Evolutionary conservation across 1,139 yeast genomes (phyloP).

Genomic region (Casaregolazyma lundiana): DNA sequence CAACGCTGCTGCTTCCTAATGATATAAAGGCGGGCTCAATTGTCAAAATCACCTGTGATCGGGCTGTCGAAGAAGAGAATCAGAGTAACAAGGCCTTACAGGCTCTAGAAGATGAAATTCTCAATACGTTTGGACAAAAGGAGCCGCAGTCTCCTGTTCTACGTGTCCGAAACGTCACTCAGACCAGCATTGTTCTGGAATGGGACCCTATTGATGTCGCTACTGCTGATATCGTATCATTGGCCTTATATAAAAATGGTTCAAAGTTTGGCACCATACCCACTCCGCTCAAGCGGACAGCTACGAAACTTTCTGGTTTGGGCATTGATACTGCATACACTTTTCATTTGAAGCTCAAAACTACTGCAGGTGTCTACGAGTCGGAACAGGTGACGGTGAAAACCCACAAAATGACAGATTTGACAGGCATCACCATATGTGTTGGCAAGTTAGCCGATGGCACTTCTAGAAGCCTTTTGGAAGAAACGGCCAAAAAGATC

Average conservation of each 20-base stretch:
- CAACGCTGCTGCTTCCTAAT: constrained; percentile 84
- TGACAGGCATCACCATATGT: constrained; percentile 89
- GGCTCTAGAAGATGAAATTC: constrained; percentile 67
- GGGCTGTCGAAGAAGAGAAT: constrained; percentile 65
- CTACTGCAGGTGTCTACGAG: constrained; percentile 80
- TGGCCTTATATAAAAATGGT: constrained; percentile 76
- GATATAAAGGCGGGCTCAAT: constrained; percentile 94
- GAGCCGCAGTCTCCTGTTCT: constrained; percentile 73
- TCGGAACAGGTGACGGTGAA: constrained; percentile 66
- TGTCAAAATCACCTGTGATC: constrained; percentile 77
- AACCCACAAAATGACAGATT: constrained; percentile 95
- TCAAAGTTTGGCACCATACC: constrained; percentile 81
- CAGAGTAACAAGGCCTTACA: constrained; percentile 57
- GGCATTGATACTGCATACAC: constrained; percentile 80
- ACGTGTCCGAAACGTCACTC: constrained; percentile 73
- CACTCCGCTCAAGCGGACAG: constrained; percentile 70
- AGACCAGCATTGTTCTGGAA: constrained; percentile 89
- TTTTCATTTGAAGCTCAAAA: constrained; percentile 74
- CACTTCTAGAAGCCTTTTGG: constrained; percentile 56
- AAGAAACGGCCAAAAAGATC: constrained; percentile 56
- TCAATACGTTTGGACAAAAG: constrained; percentile 64
- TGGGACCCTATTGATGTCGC: constrained; percentile 90
- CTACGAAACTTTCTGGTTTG: constrained; percentile 86
- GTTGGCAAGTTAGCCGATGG: constrained; percentile 64
- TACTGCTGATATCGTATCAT: constrained; percentile 70